A percentile compares a stretch with the other conserved stretches of the same genome.
phyloP scores from a whole-genome alignment of 768 basidiomycete genomes.

The Tylopilus vinaceipallidus region DNA sequence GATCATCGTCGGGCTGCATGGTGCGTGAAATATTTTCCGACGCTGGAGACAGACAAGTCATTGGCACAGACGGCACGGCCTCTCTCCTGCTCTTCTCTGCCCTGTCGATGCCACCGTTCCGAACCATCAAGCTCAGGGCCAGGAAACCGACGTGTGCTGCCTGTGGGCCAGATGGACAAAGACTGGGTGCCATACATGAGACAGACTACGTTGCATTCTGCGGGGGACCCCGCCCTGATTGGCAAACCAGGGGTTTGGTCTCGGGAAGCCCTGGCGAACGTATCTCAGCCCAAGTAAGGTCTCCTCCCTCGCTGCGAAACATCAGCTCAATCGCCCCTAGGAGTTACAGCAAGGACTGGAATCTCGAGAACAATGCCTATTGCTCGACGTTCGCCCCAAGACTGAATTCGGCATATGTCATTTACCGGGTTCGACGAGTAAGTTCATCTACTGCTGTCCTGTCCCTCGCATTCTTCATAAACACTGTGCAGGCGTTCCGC shows the following conservation, averaged over 20 bases:
- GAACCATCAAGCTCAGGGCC: constrained; percentile 76
- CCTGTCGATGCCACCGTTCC: constrained; percentile 66
- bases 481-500: constrained; percentile 63
- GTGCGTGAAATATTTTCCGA: constrained; percentile 34
- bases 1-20: constrained; percentile 64
- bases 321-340: constrained; percentile 32
- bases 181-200: constrained; percentile 45
- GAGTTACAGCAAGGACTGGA: constrained; percentile 44
- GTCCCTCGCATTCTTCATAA: constrained; percentile 1
- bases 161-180: constrained; percentile 59
- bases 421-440: constrained; percentile 73
- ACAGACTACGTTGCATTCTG: constrained; percentile 88
- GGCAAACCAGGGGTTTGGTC: constrained; percentile 53
- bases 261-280: constrained; percentile 42
- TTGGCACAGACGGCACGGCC: constrained; percentile 52
- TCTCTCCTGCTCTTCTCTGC: constrained; percentile 75
- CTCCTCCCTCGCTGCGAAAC: background rate
- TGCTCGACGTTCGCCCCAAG: constrained; percentile 80
- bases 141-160: constrained; percentile 70
- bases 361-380: constrained; percentile 22
- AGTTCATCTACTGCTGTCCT: constrained; percentile 24
- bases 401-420: constrained; percentile 87
- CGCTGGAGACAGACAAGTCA: constrained; percentile 2
- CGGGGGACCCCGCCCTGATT: constrained; percentile 68
- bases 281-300: constrained; percentile 42